These are phyloP conservation scores for Aspergillus fumigatiaffinis DNA, from an alignment of 2,329 filamentous ascomycete genomes.

Conservation along the genomic window DNA sequence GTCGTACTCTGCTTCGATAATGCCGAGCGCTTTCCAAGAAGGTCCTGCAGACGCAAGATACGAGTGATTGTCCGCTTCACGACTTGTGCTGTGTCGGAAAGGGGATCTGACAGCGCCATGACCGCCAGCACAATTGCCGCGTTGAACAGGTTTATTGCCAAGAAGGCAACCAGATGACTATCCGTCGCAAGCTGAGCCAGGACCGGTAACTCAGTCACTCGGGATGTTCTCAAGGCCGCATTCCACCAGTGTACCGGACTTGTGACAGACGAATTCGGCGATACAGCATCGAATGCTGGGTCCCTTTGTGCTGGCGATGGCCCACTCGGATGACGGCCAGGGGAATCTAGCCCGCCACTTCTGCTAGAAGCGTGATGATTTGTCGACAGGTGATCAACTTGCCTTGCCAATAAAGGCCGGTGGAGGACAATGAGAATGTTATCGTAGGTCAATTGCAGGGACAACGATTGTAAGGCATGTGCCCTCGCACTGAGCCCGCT, in stretches of 20 bases:
- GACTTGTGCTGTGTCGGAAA: constrained; percentile 41
- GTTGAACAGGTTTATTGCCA: constrained; percentile 46
- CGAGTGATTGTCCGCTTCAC: constrained; percentile 42
- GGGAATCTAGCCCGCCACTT: not conserved
- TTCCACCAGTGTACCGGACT: constrained; percentile 25
- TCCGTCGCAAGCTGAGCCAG: constrained; percentile 38
- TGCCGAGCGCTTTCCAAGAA: constrained; percentile 30
- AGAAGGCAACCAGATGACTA: constrained; percentile 43
- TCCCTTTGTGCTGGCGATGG: not conserved
- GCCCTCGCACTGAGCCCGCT: constrained; percentile 9
- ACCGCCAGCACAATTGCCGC: constrained; percentile 43
- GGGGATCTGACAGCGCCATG: constrained; percentile 40
- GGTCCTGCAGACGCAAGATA: constrained; percentile 40
- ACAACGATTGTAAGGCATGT: constrained; percentile 36
- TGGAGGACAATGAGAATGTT: constrained; percentile 43
- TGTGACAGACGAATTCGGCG: not conserved
- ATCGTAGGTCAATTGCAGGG: constrained; percentile 43
- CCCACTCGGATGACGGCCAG: not conserved
- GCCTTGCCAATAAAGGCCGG: constrained; percentile 39
- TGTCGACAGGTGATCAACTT: constrained; percentile 28
- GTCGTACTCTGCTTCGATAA: constrained; percentile 34
- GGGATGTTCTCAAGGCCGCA: constrained; percentile 39
- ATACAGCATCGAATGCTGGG: constrained; percentile 3
- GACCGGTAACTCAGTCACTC: constrained; percentile 27
- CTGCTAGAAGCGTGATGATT: constrained; percentile 1